Conservation (phyloP, 1,284 basidiomycete genomes). For the Vanrija pseudolonga region DNA sequence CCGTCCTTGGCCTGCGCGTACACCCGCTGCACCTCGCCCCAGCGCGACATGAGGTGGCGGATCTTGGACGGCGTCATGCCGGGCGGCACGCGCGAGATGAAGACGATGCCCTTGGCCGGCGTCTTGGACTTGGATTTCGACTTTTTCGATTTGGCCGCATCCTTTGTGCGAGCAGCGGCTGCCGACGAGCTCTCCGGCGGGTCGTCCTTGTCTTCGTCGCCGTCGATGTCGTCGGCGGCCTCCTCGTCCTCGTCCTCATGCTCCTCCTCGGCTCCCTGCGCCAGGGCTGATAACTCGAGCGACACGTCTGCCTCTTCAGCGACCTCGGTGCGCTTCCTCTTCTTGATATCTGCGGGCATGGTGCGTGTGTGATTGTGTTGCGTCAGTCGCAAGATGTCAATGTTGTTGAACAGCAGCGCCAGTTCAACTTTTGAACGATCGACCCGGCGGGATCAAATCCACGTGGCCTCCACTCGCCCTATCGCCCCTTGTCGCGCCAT, state of each 20-base stretch:
- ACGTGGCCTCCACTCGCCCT: neutral
- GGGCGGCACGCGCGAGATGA: slow-evolving; percentile 95
- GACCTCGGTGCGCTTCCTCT: neutral
- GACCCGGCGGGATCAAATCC: neutral
- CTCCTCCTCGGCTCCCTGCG: neutral
- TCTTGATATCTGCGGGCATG: neutral
- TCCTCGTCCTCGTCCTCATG: neutral
- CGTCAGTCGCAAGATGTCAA: neutral
- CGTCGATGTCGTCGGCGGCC: neutral
- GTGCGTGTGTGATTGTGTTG: neutral
- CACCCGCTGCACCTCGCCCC: slow-evolving; percentile 79
- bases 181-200: neutral
- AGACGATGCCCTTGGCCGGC: slow-evolving; percentile 69
- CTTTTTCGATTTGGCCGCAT: neutral
- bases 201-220: neutral
- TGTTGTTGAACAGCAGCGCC: neutral
- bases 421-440: neutral
- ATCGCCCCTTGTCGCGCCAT: too few relatives aligned
- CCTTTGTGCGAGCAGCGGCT: neutral
- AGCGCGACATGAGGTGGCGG: slow-evolving; percentile 79
- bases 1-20: slow-evolving; percentile 81
- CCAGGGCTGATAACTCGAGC: neutral
- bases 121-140: slow-evolving; percentile 32
- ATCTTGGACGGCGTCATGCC: slow-evolving; percentile 98
- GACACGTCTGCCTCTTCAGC: neutral